Evolutionary conservation across 306 rosid species (phyloP).

Genomic region (Trifolium subterraneum): DNA sequence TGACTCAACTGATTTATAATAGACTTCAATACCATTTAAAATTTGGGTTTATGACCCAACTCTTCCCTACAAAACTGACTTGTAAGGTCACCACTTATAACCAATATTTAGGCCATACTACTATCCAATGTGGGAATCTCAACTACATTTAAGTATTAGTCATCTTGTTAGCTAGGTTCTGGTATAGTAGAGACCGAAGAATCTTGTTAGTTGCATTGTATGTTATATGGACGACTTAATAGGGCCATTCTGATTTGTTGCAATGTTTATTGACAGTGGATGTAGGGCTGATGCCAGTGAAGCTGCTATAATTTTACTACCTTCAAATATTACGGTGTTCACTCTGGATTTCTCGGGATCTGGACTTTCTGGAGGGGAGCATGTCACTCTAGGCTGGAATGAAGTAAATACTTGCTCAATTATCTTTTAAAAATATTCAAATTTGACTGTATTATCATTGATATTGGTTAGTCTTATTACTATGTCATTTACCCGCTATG

Average conservation of each 20-base stretch:
- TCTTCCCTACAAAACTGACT: neutral
- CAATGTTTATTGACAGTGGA: conserved; percentile 72
- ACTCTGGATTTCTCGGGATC: conserved; percentile 98
- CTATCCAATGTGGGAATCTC: neutral
- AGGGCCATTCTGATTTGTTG: conserved; percentile 48
- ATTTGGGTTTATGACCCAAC: neutral
- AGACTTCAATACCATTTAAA: neutral
- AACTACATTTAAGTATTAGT: conserved; percentile 2
- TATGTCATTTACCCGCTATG: conserved; percentile 18
- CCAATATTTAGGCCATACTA: neutral
- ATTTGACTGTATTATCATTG: conserved; percentile 26
- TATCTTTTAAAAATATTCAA: conserved; percentile 32
- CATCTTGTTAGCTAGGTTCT: conserved; percentile 3
- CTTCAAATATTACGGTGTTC: conserved; percentile 94
- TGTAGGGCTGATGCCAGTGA: conserved; percentile 99
- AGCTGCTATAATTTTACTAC: conserved; percentile 95
- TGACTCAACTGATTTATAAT: neutral
- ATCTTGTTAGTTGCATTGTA: neutral
- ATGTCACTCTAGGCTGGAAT: conserved; percentile 95
- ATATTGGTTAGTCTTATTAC: conserved; percentile 28
- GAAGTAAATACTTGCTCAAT: conserved; percentile 65
- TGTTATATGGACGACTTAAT: neutral
- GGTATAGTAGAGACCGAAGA: conserved; percentile 1
- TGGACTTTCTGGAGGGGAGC: conserved; percentile 96
- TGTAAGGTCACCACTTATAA: neutral